Evolutionary conservation across 2,329 filamentous ascomycete species (phyloP).

Genomic region (Cryphonectria japonica): DNA sequence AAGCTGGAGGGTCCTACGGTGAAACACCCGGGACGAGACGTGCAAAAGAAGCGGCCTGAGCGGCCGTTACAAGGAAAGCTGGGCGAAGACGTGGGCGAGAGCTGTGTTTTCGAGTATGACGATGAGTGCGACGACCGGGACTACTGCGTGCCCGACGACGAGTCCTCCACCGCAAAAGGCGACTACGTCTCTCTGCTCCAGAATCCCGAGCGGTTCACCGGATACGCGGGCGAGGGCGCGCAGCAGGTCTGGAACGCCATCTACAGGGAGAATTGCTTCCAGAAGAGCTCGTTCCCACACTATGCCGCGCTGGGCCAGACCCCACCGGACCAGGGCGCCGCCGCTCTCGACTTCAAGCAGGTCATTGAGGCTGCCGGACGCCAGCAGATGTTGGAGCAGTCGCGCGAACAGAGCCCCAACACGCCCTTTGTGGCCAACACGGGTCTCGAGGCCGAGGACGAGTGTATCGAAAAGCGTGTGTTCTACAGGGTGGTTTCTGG

Average conservation of each 20-base stretch:
- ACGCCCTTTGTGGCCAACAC: slow-evolving; percentile 65
- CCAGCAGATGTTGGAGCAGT: slow-evolving; percentile 64
- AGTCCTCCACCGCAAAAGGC: slow-evolving; percentile 81
- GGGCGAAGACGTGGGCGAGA: slow-evolving; percentile 87
- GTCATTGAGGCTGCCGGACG: slow-evolving; percentile 63
- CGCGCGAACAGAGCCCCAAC: slow-evolving; percentile 58
- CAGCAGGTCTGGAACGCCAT: slow-evolving; percentile 95
- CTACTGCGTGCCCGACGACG: slow-evolving; percentile 95
- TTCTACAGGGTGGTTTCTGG: slow-evolving; percentile 95
- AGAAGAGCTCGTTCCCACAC: slow-evolving; percentile 65
- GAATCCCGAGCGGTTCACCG: slow-evolving; percentile 95
- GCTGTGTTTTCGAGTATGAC: slow-evolving; percentile 95
- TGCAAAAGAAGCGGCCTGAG: slow-evolving; percentile 71
- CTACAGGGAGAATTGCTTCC: slow-evolving; percentile 97
- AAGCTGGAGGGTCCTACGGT: slow-evolving; percentile 91
- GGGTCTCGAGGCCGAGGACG: slow-evolving; percentile 78
- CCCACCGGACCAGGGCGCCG: slow-evolving; percentile 51
- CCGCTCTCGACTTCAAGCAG: slow-evolving; percentile 63
- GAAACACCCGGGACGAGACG: slow-evolving; percentile 78
- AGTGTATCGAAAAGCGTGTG: slow-evolving; percentile 97
- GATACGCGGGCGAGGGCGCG: slow-evolving; percentile 83
- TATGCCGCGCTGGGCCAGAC: slow-evolving; percentile 58
- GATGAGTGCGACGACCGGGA: slow-evolving; percentile 96
- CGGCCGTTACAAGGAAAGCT: slow-evolving; percentile 80
- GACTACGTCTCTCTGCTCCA: slow-evolving; percentile 94